phyloP scores from a whole-genome alignment of 129 eudicot species.

The Ambrosia trifida region DNA sequence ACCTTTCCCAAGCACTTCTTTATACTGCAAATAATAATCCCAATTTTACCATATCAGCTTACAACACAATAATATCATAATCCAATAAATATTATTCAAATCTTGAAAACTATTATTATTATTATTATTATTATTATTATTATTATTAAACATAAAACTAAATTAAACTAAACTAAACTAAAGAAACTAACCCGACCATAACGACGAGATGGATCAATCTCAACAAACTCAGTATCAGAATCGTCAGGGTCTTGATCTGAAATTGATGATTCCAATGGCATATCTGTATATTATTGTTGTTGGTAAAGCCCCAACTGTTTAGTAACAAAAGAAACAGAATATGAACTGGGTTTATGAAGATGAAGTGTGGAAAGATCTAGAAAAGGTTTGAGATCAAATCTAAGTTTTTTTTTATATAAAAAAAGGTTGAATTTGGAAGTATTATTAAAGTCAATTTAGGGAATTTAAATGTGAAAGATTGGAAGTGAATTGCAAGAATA shows the following conservation, averaged over 20 bases:
- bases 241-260: constrained; percentile 69
- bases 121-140: no score
- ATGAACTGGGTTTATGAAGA: background rate
- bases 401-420: background rate
- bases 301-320: constrained; percentile 37
- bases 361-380: constrained; percentile 19
- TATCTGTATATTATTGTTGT: constrained; percentile 20
- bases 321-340: constrained; percentile 27
- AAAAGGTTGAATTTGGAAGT: constrained; percentile 24
- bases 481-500: background rate
- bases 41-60: constrained; percentile 10
- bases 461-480: constrained; percentile 1
- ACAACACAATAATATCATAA: background rate
- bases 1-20: constrained; percentile 89
- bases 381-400: constrained; percentile 26
- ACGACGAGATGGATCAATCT: constrained; percentile 85
- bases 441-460: constrained; percentile 23
- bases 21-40: constrained; percentile 61
- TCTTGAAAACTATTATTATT: no score
- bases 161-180: background rate
- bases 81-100: background rate
- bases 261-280: constrained; percentile 48
- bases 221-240: constrained; percentile 65
- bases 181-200: constrained; percentile 84
- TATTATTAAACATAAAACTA: no score